These are phyloP conservation scores for Williopsis jadinii DNA, from an alignment of 1,139 yeast species.

Conservation along the genomic window DNA sequence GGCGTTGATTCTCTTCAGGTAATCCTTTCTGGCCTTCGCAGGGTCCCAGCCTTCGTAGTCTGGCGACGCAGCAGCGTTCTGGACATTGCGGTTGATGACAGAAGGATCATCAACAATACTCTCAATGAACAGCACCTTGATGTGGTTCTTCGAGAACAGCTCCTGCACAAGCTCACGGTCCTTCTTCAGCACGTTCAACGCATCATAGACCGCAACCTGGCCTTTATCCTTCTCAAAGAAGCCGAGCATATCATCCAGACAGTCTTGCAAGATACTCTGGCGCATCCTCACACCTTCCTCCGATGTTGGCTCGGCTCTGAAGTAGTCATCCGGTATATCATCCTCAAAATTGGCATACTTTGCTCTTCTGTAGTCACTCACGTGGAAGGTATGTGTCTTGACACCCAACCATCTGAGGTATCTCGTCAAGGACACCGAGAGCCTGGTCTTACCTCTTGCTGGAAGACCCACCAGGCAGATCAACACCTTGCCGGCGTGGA, in stretches of 20 bases:
- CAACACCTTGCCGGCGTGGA: constrained; percentile 93
- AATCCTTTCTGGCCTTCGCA: constrained; percentile 54
- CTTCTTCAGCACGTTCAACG: constrained; percentile 75
- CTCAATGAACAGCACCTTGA: constrained; percentile 83
- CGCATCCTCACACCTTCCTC: constrained; percentile 51
- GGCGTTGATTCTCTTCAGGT: constrained; percentile 43
- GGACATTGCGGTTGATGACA: constrained; percentile 68
- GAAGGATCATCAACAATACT: constrained; percentile 71
- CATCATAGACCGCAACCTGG: constrained; percentile 94
- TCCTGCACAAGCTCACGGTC: constrained; percentile 56
- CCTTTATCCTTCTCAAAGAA: constrained; percentile 75
- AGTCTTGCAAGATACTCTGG: constrained; percentile 51
- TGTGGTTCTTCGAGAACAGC: constrained; percentile 47
- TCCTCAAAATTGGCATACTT: constrained; percentile 31
- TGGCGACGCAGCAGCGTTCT: constrained; percentile 83
- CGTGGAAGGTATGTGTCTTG: constrained; percentile 83
- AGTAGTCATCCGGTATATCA: constrained; percentile 62
- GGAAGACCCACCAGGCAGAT: constrained; percentile 91
- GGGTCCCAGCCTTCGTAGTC: constrained; percentile 76
- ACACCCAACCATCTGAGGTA: constrained; percentile 95
- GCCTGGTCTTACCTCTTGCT: constrained; percentile 92
- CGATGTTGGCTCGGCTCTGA: constrained; percentile 54
- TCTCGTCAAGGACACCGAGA: constrained; percentile 85
- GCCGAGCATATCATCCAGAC: constrained; percentile 60
- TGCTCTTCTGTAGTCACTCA: constrained; percentile 84